Conservation (phyloP, 768 basidiomycete species). For the Kwoniella dejecticola region DNA sequence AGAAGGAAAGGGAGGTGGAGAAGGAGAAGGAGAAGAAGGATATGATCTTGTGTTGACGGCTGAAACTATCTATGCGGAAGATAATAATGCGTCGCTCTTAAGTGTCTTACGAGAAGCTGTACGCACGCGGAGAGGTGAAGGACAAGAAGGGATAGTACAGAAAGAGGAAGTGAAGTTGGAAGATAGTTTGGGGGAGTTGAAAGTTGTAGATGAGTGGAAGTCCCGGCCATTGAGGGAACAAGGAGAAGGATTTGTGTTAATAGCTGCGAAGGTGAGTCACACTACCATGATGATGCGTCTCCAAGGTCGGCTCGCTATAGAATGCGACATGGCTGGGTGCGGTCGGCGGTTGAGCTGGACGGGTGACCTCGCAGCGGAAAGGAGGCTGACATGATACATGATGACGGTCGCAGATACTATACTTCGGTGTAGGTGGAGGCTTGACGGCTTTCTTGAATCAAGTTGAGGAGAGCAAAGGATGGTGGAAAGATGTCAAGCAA, state of each 20-base stretch:
- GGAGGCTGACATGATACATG: too few relatives aligned
- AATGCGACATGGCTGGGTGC: too few relatives aligned
- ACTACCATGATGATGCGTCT: not conserved
- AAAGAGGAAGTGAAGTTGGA: constrained; percentile 22
- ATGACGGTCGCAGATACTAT: constrained; percentile 61
- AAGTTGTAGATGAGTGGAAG: constrained; percentile 21
- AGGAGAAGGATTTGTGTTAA: constrained; percentile 58
- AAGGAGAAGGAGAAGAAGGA: not conserved
- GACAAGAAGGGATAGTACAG: constrained; percentile 5
- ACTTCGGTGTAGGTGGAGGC: constrained; percentile 94
- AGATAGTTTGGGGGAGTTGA: constrained; percentile 24
- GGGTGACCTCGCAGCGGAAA: too few relatives aligned
- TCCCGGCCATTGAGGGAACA: constrained; percentile 17
- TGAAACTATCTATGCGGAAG: constrained; percentile 84
- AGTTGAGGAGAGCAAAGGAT: constrained; percentile 60
- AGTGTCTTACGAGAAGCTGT: constrained; percentile 30
- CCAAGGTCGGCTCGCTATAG: too few relatives aligned
- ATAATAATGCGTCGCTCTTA: constrained; percentile 65
- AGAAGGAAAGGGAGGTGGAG: too few relatives aligned
- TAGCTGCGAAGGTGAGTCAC: constrained; percentile 74
- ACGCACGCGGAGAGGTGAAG: not conserved
- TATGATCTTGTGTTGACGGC: constrained; percentile 82
- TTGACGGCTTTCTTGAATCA: constrained; percentile 69
- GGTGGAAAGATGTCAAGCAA: constrained; percentile 68
- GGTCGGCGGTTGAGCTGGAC: too few relatives aligned